Evolutionary conservation across 345 rosid genomes (phyloP).

Genomic region (Ricinus communis): DNA sequence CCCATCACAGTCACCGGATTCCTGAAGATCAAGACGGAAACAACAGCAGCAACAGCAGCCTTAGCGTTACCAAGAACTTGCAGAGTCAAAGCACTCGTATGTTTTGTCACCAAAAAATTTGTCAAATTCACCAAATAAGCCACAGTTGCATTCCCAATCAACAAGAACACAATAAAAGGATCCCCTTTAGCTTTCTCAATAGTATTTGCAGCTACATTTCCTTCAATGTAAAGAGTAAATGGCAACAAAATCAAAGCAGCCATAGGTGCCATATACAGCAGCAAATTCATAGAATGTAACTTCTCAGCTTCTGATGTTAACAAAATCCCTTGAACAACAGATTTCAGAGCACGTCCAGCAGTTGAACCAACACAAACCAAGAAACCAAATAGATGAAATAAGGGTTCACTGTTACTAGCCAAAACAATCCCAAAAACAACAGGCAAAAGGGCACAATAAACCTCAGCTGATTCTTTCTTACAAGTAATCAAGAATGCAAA

Average conservation of each 20-base stretch:
- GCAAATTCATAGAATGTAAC: slow-evolving; percentile 90
- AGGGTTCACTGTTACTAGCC: slow-evolving; percentile 89
- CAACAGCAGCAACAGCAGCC: slow-evolving; percentile 94
- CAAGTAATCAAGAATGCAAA: slow-evolving; percentile 88
- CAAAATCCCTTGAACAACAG: slow-evolving; percentile 85
- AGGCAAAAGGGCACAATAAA: slow-evolving; percentile 80
- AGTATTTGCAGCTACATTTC: slow-evolving; percentile 72
- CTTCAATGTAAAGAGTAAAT: slow-evolving; percentile 88
- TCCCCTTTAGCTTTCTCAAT: slow-evolving; percentile 75
- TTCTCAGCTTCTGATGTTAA: slow-evolving; percentile 87
- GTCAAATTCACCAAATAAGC: slow-evolving; percentile 94
- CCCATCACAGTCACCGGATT: slow-evolving; percentile 98
- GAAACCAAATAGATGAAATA: slow-evolving; percentile 89
- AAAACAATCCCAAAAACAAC: slow-evolving; percentile 92
- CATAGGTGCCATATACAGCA: slow-evolving; percentile 96
- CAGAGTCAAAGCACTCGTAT: slow-evolving; percentile 92
- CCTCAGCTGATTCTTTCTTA: slow-evolving; percentile 82
- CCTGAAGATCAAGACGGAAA: slow-evolving; percentile 84
- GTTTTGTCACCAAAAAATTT: slow-evolving; percentile 95
- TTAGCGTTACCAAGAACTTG: slow-evolving; percentile 99
- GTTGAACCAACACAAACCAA: slow-evolving; percentile 89
- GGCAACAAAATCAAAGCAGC: slow-evolving; percentile 87
- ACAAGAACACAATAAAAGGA: slow-evolving; percentile 62
- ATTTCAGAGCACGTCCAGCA: slow-evolving; percentile 93
- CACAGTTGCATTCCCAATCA: slow-evolving; percentile 89